A percentile compares a stretch with the other conserved stretches of the same genome.
phyloP scores from a whole-genome alignment of 352 stramenopile species.

The Elongisporangium anandrum region DNA sequence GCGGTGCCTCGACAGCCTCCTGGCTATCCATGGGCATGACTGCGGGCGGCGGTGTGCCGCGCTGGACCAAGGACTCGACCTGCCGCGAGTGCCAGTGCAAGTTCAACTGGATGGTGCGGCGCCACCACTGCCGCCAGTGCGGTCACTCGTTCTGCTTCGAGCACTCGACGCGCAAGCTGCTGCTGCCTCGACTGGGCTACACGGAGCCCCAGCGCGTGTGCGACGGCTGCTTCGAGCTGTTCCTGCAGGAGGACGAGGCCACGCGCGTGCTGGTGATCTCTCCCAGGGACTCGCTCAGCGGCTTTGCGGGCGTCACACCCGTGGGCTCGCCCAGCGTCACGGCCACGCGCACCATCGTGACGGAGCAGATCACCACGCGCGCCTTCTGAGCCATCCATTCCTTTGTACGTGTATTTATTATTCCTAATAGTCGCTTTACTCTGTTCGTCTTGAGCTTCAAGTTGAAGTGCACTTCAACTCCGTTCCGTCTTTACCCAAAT shows the following conservation, averaged over 20 bases:
- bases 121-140: slow-evolving; percentile 82
- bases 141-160: slow-evolving; percentile 84
- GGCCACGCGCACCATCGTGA: slow-evolving; percentile 1
- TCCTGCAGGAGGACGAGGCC: slow-evolving; percentile 28
- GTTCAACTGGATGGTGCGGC: slow-evolving; percentile 65
- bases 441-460: background rate
- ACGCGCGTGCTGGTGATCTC: slow-evolving; percentile 17
- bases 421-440: background rate
- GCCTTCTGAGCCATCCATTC: background rate
- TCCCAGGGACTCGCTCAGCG: slow-evolving; percentile 5
- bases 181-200: slow-evolving; percentile 67
- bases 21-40: slow-evolving; percentile 17
- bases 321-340: slow-evolving; percentile 3
- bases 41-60: slow-evolving; percentile 34
- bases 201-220: slow-evolving; percentile 75
- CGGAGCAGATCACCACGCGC: slow-evolving; percentile 1
- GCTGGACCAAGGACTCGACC: slow-evolving; percentile 59
- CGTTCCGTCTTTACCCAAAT: no score
- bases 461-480: no score
- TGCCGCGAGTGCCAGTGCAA: slow-evolving; percentile 71
- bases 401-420: background rate
- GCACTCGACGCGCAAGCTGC: slow-evolving; percentile 70
- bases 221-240: slow-evolving; percentile 74
- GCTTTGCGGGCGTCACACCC: background rate
- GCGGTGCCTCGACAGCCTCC: slow-evolving; percentile 27